Evolutionary conservation across 148 eudicot species (phyloP).

Genomic region (Camellia sinensis): DNA sequence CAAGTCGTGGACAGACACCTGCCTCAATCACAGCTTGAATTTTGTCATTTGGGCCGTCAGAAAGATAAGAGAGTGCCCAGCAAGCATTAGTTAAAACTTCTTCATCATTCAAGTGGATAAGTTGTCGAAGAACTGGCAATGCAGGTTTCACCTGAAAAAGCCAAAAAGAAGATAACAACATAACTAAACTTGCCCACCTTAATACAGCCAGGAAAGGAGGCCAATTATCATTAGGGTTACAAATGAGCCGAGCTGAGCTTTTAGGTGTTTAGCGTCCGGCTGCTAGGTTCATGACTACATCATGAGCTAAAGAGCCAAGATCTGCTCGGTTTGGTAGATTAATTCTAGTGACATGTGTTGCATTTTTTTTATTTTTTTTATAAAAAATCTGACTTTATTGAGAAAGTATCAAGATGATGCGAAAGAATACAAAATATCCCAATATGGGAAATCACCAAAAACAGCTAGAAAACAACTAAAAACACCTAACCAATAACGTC

Average conservation of each 20-base stretch:
- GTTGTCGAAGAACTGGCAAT: constrained; percentile 70
- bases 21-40: constrained; percentile 94
- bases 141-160: constrained; percentile 72
- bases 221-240: background rate
- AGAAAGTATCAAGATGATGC: no score
- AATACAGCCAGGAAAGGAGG: background rate
- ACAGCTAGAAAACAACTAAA: no score
- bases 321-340: background rate
- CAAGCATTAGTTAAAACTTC: constrained; percentile 93
- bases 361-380: no score
- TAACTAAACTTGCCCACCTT: constrained; percentile 3
- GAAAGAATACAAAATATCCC: no score
- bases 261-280: background rate
- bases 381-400: no score
- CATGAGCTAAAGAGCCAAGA: constrained; percentile 3
- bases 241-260: background rate
- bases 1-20: constrained; percentile 79
- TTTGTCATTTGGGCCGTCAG: constrained; percentile 93
- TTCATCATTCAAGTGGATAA: constrained; percentile 72
- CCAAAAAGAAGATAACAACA: background rate
- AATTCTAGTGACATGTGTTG: background rate
- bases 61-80: constrained; percentile 96
- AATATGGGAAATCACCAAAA: no score
- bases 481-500: no score
- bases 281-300: background rate